Evolutionary conservation across 2,329 filamentous ascomycete genomes (phyloP), one percentile per base, ranked within the genome.

Genomic region (Hymenoscyphus repandus): DNA sequence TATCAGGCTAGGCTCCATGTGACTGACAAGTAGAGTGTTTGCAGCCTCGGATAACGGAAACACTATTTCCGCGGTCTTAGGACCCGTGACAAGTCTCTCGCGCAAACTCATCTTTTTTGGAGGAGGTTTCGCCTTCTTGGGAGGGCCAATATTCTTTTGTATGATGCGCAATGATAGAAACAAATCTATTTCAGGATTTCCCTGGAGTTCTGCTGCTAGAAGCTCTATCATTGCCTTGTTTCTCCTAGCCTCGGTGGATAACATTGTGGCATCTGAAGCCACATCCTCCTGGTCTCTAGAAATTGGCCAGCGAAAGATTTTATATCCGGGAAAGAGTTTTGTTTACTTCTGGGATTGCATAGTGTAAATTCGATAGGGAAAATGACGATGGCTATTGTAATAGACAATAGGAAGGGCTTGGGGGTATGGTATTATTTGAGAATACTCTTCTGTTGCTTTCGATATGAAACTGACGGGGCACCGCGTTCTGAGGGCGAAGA

Each of bases 1-100:
- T 32, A 40, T 47, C 13, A 47, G 34, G 12, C 34, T 47, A 39
- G 33, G 6, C n/a, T 40, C 20, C 15, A 40, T 47, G 36, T 47
- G 20, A 30, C 45, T 32, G 31, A 17, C 18, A 9, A 47, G 6
- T n/a, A 47, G 34, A 39, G 15, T 18, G 12, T 9, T 32, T 32
- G 36, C 34, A 15, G 34, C 22, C 13, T 45, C 15, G 31, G 42
- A 45, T 45, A 45, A 45, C 13, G 42, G 42, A 20, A 34, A 41
- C 18, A 41, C 18, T 17, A 41, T 41, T 41, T 41, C 38, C 38
- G 38, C 38, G 18, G 18, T 20, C 38, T 41, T 41, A 15, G 38
- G 38, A 41, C 38, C 38, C 10, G 38, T 15, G 18, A 41, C 18
- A 17, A 41, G 38, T 12, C 38, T 41, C 18, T 41, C 38, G 38